phyloP scores from a whole-genome alignment of 306 rosid genomes.

The Lathyrus tuberosus region DNA sequence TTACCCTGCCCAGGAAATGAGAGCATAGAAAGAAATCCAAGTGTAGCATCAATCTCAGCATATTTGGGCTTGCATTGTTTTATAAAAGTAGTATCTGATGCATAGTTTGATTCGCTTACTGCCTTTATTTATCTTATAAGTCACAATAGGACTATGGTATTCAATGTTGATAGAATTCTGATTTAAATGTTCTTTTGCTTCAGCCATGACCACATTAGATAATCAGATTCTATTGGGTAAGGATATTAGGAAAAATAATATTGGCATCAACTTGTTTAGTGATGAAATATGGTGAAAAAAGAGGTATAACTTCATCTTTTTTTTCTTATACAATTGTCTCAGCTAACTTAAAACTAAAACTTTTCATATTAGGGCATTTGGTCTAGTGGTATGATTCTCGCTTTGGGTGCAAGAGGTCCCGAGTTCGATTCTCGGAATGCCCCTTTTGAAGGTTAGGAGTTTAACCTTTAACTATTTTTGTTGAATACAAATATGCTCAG shows the following conservation, averaged over 20 bases:
- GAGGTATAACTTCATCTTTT: background rate
- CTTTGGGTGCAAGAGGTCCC: constrained; percentile 43
- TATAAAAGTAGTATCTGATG: background rate
- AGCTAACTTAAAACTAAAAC: background rate
- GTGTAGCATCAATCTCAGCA: background rate
- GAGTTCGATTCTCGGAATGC: constrained; percentile 18
- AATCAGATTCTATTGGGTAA: background rate
- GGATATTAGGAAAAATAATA: background rate
- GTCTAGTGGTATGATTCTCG: constrained; percentile 64
- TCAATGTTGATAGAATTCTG: background rate
- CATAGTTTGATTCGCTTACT: background rate
- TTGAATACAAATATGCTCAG: background rate
- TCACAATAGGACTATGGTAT: background rate
- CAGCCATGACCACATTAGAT: background rate
- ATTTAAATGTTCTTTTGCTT: background rate
- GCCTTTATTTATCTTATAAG: constrained; percentile 2
- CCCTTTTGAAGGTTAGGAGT: background rate
- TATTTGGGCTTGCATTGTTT: constrained; percentile 8
- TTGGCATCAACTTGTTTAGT: background rate
- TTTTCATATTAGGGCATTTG: constrained; percentile 28
- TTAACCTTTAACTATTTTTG: background rate
- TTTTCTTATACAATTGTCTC: too few relatives aligned
- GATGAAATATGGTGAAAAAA: background rate
- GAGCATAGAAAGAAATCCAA: background rate
- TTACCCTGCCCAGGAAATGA: background rate